Evolutionary conservation across 2,329 filamentous ascomycete species (phyloP).

Genomic region (Aspergillus puulaauensis): DNA sequence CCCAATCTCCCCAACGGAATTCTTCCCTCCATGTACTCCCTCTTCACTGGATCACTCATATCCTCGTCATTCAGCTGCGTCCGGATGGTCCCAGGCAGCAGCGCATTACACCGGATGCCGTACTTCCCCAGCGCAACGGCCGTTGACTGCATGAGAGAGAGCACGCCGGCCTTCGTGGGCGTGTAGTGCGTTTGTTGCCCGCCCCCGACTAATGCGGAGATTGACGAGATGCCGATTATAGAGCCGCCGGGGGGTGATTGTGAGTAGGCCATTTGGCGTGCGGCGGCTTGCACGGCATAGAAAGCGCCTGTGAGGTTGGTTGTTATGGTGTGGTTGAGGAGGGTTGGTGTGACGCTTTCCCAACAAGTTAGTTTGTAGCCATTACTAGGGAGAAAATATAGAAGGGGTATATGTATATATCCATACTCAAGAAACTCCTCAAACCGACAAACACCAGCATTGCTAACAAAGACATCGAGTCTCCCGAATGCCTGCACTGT

Average conservation of each 20-base stretch:
- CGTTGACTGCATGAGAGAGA: constrained; percentile 79
- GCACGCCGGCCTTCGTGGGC: constrained; percentile 79
- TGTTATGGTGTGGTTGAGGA: constrained; percentile 69
- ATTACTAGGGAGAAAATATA: too few species aligned
- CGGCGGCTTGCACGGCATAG: constrained; percentile 81
- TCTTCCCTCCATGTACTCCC: constrained; percentile 73
- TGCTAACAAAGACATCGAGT: constrained; percentile 79
- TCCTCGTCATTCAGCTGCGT: constrained; percentile 85
- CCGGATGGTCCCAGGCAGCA: constrained; percentile 78
- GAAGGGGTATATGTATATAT: not conserved
- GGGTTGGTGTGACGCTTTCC: constrained; percentile 61
- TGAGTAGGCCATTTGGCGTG: constrained; percentile 77
- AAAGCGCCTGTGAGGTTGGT: constrained; percentile 90
- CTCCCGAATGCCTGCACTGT: constrained; percentile 58
- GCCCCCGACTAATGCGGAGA: constrained; percentile 58
- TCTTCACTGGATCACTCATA: constrained; percentile 70
- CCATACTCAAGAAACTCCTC: constrained; percentile 74
- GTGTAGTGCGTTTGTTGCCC: constrained; percentile 82
- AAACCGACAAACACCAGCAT: constrained; percentile 87
- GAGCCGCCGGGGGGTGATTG: constrained; percentile 68
- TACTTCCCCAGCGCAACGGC: constrained; percentile 76
- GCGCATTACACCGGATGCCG: constrained; percentile 76
- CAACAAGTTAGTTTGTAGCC: not conserved
- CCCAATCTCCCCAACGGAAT: constrained; percentile 79
- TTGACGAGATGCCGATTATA: constrained; percentile 58